Evolutionary conservation across 1,139 yeast genomes (phyloP), one percentile per base, ranked within the genome.

Genomic region (Nakaseomyces glabratus): DNA sequence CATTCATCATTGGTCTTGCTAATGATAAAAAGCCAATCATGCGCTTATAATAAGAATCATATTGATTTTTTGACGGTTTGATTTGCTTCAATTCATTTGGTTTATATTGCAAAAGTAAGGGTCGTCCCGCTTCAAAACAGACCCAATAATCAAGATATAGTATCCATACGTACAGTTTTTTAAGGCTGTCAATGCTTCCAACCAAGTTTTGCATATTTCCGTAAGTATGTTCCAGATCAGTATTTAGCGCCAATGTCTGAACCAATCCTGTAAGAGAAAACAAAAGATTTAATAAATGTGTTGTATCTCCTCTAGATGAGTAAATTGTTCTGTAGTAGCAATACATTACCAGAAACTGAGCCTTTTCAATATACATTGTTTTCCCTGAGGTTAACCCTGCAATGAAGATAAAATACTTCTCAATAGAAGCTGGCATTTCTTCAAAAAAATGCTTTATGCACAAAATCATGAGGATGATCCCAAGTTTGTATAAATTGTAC

Each of bases 101-200:
- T 7, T 26, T 22, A 18, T 33, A 38, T 4, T 34, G 22, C 8
- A 49, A 45, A 9, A 49, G 35, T 20, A 56, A 28, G 2, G 59
- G 58, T 4, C 47, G 35, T 1, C 65, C 65, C 16, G 47, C 38
- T 14, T 48, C 41, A 19, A 55, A 45, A 0, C 64, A 46, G 1
- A 48, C 13, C 2, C 38, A 35, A 9, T 53, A 47, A 43, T 62
- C 66, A 11, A 43, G 42, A n/a, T 36, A 42, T 18, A 59, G 30
- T 2, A 52, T 39, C 40, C 49, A 41, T 3, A 42, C 35, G 60
- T 63, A 60, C 14, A 57, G 38, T 4, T 47, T 41, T 32, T 51
- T 49, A 16, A 60, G 15, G 1, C 47, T 23, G 1, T 28, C 32
- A 11, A 46, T n/a, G 19, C 38, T 41, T 2, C 61, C 57, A 2